Evolutionary conservation across 768 basidiomycete species (phyloP).

Genomic region (Naganishia onofrii): DNA sequence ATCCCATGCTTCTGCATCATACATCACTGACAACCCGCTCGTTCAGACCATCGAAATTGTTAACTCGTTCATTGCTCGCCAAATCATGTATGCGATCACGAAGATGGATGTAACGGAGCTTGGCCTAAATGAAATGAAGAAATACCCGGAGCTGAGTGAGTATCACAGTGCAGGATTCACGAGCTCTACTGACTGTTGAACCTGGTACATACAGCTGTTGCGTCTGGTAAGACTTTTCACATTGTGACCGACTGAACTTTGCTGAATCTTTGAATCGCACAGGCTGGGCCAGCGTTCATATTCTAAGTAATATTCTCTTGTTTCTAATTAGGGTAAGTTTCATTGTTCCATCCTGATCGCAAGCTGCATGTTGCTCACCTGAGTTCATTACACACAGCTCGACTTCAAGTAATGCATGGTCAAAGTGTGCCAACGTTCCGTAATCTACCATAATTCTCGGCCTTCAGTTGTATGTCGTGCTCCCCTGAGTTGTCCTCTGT

Average conservation of each 20-base stretch:
- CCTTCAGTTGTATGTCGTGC: no score
- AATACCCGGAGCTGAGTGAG: conserved; percentile 52
- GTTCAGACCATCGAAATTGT: conserved; percentile 53
- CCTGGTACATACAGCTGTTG: conserved; percentile 25
- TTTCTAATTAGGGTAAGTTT: conserved; percentile 48
- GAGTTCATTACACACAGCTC: no score
- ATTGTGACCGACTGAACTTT: not conserved
- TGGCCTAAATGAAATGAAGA: conserved; percentile 54
- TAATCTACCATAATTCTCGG: no score
- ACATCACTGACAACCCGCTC: no score
- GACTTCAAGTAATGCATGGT: no score
- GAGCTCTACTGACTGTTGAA: not conserved
- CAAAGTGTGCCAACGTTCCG: no score
- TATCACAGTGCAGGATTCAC: not conserved
- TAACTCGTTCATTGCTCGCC: conserved; percentile 51
- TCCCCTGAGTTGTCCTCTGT: no score
- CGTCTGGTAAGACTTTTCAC: conserved; percentile 40
- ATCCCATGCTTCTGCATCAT: not conserved
- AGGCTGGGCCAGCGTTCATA: conserved; percentile 53
- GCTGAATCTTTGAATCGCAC: not conserved
- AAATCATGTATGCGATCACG: conserved; percentile 48
- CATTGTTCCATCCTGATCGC: no score
- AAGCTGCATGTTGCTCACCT: no score
- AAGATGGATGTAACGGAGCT: conserved; percentile 52
- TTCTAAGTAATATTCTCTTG: conserved; percentile 54